A percentile compares a stretch with the other conserved stretches of the same genome.
These are phyloP conservation scores for Hypoxylon sp. DNA, from an alignment of 2,329 filamentous ascomycete genomes.

Conservation along the genomic window DNA sequence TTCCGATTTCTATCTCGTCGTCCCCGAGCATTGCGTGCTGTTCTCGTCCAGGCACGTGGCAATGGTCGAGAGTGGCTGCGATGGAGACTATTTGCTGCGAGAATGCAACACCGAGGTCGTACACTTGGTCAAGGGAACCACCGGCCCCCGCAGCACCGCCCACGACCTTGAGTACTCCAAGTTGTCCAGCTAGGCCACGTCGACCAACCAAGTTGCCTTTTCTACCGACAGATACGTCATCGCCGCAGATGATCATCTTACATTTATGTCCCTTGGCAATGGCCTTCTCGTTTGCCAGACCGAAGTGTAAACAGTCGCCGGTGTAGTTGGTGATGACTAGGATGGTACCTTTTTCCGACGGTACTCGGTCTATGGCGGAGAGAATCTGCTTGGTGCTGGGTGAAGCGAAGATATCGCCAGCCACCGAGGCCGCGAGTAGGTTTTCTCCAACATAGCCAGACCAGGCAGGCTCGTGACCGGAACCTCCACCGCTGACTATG, in stretches of 20 bases:
- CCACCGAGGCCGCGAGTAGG: constrained; percentile 68
- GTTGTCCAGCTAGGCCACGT: constrained; percentile 68
- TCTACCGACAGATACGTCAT: constrained; percentile 70
- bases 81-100: constrained; percentile 64
- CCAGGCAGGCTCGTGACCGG: constrained; percentile 70
- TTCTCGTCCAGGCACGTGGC: constrained; percentile 63
- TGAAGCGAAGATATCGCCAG: constrained; percentile 70
- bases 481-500: constrained; percentile 64
- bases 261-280: constrained; percentile 62
- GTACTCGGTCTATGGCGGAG: constrained; percentile 63
- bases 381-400: constrained; percentile 71
- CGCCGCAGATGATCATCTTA: constrained; percentile 67
- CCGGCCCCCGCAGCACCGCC: constrained; percentile 59
- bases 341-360: constrained; percentile 64
- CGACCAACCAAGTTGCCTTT: constrained; percentile 67
- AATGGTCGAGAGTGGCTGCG: constrained; percentile 67
- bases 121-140: constrained; percentile 59
- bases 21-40: constrained; percentile 58
- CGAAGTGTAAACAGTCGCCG: constrained; percentile 70
- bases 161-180: constrained; percentile 66
- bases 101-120: constrained; percentile 59
- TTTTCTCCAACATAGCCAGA: constrained; percentile 69
- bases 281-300: constrained; percentile 66
- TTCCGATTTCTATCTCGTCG: constrained; percentile 69
- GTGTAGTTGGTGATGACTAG: constrained; percentile 73